Evolutionary conservation across 495 filamentous ascomycete species (phyloP).

Genomic region (Stereocaulon alpinum): DNA sequence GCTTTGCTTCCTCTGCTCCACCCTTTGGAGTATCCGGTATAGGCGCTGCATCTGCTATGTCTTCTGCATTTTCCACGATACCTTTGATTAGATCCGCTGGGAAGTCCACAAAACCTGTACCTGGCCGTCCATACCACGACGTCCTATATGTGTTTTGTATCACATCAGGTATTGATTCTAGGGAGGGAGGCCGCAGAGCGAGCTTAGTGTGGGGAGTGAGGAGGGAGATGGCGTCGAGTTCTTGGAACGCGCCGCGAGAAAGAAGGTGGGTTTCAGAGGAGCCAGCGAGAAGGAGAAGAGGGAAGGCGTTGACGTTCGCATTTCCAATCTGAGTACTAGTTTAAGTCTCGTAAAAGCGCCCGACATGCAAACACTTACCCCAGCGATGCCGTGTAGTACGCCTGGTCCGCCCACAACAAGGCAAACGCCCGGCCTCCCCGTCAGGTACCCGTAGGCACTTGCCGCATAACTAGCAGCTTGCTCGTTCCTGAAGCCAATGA

Average conservation of each 20-base stretch:
- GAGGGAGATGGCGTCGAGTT: conserved; percentile 49
- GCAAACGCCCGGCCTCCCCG: conserved; percentile 50
- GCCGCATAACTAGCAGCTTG: conserved; percentile 56
- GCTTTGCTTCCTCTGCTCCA: conserved; percentile 33
- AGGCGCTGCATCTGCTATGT: conserved; percentile 12
- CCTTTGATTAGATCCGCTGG: conserved; percentile 53
- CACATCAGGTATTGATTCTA: conserved; percentile 40
- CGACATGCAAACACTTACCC: conserved; percentile 29
- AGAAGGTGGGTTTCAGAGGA: conserved; percentile 44
- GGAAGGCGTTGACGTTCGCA: conserved; percentile 47
- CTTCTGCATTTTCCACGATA: conserved; percentile 17
- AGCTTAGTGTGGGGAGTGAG: conserved; percentile 51
- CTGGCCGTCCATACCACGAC: conserved; percentile 49
- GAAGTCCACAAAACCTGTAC: conserved; percentile 49
- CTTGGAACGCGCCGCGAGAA: conserved; percentile 52
- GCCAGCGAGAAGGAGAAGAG: conserved; percentile 49
- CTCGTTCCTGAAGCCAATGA: conserved; percentile 57
- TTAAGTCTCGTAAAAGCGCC: not conserved
- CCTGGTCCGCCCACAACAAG: conserved; percentile 57
- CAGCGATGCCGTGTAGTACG: conserved; percentile 52
- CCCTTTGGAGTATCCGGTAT: conserved; percentile 35
- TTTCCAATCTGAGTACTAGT: conserved; percentile 39
- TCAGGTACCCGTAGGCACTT: conserved; percentile 55
- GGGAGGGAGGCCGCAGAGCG: conserved; percentile 38
- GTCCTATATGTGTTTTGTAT: conserved; percentile 46